phyloP scores from a whole-genome alignment of 352 stramenopile genomes.

The Pythium insidiosum region DNA sequence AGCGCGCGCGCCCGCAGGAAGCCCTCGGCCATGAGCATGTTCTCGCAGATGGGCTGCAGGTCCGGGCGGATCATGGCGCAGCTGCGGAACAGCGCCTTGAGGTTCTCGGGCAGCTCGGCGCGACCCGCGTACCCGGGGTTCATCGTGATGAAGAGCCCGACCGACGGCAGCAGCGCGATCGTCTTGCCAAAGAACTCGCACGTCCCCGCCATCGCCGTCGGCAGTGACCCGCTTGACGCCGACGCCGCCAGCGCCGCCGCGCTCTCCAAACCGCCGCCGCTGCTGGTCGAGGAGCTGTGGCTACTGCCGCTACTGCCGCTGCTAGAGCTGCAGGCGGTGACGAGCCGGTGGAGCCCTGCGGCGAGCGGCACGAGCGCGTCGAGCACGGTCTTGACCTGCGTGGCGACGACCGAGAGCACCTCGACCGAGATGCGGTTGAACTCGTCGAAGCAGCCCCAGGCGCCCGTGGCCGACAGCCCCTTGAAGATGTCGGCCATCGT shows the following conservation, averaged over 20 bases:
- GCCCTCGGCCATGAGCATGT: conserved; percentile 93
- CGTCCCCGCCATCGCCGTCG: conserved; percentile 34
- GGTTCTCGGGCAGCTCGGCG: conserved; percentile 88
- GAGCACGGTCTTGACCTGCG: conserved; percentile 96
- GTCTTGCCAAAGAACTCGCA: conserved; percentile 89
- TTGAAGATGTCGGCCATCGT: conserved; percentile 96
- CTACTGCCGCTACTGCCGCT: conserved; percentile 5
- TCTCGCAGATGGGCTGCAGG: conserved; percentile 89
- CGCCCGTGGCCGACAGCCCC: conserved; percentile 90
- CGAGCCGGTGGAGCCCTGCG: conserved; percentile 13
- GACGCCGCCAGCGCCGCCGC: not conserved
- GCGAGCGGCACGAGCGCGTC: conserved; percentile 59
- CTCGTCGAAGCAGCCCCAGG: conserved; percentile 96
- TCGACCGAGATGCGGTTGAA: conserved; percentile 97
- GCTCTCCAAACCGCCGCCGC: not conserved
- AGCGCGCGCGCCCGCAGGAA: conserved; percentile 82
- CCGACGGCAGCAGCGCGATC: conserved; percentile 76
- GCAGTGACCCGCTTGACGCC: conserved; percentile 5
- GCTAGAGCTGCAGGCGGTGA: conserved; percentile 9
- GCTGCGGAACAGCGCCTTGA: conserved; percentile 89
- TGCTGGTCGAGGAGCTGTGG: conserved; percentile 3
- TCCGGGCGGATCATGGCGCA: conserved; percentile 92
- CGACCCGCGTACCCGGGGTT: conserved; percentile 90
- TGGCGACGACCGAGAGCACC: conserved; percentile 93
- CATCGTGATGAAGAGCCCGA: conserved; percentile 93